These are phyloP conservation scores for Petunia axillaris DNA, from an alignment of 257 asterid species.

Conservation along the genomic window DNA sequence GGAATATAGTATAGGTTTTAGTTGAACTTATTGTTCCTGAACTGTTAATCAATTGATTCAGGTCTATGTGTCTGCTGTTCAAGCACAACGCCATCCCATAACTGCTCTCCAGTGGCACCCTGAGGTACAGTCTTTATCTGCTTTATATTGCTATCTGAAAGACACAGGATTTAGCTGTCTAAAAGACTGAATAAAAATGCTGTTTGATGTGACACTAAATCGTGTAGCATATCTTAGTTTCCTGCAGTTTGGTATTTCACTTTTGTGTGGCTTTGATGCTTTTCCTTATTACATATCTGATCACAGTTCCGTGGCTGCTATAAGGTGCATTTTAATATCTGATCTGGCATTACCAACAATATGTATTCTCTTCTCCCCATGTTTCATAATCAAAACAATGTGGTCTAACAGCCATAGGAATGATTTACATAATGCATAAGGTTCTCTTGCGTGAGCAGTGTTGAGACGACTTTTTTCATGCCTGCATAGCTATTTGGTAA, in stretches of 20 bases:
- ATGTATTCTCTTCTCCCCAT: neutral
- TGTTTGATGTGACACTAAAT: neutral
- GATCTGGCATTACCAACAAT: neutral
- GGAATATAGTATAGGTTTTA: neutral
- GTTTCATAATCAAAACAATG: no score
- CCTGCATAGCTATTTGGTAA: neutral
- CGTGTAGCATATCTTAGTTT: neutral
- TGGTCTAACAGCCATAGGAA: neutral
- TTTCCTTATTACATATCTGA: neutral
- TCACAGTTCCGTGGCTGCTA: neutral
- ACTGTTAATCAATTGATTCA: slow-evolving; percentile 33
- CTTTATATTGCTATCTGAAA: neutral
- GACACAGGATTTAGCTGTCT: neutral
- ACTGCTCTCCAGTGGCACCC: slow-evolving; percentile 98
- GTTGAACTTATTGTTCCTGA: slow-evolving; percentile 1
- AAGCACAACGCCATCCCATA: slow-evolving; percentile 74
- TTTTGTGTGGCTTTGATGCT: neutral
- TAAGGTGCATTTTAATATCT: neutral
- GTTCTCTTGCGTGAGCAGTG: neutral
- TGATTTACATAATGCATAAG: neutral
- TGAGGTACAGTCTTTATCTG: slow-evolving; percentile 57
- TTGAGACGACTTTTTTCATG: neutral
- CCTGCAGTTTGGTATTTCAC: neutral
- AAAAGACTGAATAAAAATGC: neutral
- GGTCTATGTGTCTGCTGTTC: slow-evolving; percentile 87